Conservation (phyloP, 2,329 filamentous ascomycete genomes). For the Epichloe typhina region DNA sequence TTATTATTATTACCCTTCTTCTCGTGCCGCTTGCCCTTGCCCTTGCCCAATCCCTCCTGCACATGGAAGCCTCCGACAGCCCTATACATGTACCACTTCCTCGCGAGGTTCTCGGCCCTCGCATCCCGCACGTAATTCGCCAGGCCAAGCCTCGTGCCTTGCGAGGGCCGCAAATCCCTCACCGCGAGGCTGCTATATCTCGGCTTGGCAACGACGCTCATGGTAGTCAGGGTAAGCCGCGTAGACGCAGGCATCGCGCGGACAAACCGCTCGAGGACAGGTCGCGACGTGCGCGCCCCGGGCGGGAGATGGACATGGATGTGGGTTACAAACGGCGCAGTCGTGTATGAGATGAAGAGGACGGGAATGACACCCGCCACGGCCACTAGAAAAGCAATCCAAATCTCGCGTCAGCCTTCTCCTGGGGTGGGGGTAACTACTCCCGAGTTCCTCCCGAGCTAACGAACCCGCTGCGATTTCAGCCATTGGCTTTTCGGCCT, state of each 20-base stretch:
- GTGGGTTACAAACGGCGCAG: constrained; percentile 58
- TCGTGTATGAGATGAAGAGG: constrained; percentile 48
- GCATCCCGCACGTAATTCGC: constrained; percentile 28
- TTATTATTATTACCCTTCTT: constrained; percentile 14
- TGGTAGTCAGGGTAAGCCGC: constrained; percentile 39
- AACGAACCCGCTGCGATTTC: constrained; percentile 26
- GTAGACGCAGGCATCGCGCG: constrained; percentile 30
- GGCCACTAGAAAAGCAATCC: constrained; percentile 29
- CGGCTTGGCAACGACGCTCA: constrained; percentile 42
- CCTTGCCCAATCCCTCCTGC: constrained; percentile 14
- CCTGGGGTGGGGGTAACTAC: no score
- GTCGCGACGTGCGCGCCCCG: constrained; percentile 47
- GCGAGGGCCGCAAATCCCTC: constrained; percentile 21
- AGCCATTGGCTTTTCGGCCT: constrained; percentile 23
- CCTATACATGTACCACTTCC: constrained; percentile 27
- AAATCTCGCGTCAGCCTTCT: neutral
- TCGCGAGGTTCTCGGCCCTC: constrained; percentile 18
- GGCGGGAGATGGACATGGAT: constrained; percentile 57
- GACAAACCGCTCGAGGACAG: constrained; percentile 40
- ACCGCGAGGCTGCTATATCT: constrained; percentile 31
- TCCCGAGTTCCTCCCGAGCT: neutral
- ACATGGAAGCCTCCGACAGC: constrained; percentile 27
- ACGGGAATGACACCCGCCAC: constrained; percentile 52
- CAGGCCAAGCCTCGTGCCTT: constrained; percentile 20
- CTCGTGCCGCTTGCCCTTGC: constrained; percentile 2